phyloP scores from a whole-genome alignment of 352 stramenopile genomes.

The Hyaloperonospora arabidopsidis region DNA sequence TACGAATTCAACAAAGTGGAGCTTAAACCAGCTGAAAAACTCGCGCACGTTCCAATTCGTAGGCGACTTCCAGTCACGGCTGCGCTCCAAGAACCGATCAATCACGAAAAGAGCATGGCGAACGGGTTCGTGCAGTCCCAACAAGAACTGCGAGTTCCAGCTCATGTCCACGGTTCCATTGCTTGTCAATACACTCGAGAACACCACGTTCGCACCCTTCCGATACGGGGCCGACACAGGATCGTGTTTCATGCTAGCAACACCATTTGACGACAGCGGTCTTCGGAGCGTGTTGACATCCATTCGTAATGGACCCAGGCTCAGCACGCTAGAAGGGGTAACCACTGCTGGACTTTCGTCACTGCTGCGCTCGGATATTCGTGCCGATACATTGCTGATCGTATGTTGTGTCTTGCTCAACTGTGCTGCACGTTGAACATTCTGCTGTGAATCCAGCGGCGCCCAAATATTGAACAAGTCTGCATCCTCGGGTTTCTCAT shows the following conservation, averaged over 20 bases:
- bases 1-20: slow-evolving; percentile 74
- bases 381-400: slow-evolving; percentile 23
- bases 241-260: slow-evolving; percentile 31
- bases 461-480: slow-evolving; percentile 57
- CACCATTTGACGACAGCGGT: slow-evolving; percentile 35
- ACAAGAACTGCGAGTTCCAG: slow-evolving; percentile 70
- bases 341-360: slow-evolving; percentile 23
- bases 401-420: slow-evolving; percentile 25
- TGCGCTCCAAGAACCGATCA: slow-evolving; percentile 69
- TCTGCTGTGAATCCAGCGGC: slow-evolving; percentile 21
- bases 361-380: slow-evolving; percentile 39
- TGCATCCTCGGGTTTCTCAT: slow-evolving; percentile 26
- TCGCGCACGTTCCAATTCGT: slow-evolving; percentile 51
- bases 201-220: slow-evolving; percentile 47
- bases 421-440: slow-evolving; percentile 12
- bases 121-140: slow-evolving; percentile 71
- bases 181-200: slow-evolving; percentile 53
- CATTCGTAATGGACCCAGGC: slow-evolving; percentile 26
- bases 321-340: slow-evolving; percentile 13
- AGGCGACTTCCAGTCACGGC: slow-evolving; percentile 32
- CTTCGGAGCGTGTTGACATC: slow-evolving; percentile 25
- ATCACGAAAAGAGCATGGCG: slow-evolving; percentile 77
- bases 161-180: slow-evolving; percentile 47
- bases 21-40: slow-evolving; percentile 79
- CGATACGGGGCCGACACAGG: slow-evolving; percentile 38